Base-by-base conservation (phyloP, 495 filamentous ascomycete species). In the Talaromyces liani region DNA sequence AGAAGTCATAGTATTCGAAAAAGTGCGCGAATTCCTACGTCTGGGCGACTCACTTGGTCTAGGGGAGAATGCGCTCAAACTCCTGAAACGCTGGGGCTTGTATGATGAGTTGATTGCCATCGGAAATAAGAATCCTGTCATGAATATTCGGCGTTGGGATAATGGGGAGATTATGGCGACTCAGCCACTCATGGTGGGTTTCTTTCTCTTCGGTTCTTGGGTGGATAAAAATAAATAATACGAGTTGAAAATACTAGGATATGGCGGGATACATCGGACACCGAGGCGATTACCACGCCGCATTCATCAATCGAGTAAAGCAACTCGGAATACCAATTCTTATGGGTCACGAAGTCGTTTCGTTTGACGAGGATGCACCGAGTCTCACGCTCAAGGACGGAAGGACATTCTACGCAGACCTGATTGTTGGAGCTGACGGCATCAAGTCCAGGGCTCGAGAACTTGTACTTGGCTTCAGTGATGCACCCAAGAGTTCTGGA, bases 271-370 rank as follows among this genome's bases (percentile, higher is more conserved):
- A 59, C 22, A 59, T 59, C 20, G 57, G 57, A 3, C 80, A 83
- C 60, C 71, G 80, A 31, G 80, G 80, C 1, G 79, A 82, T 68
- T 83, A 82, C 67, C 80, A 82, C 67, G 73, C 77, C 47, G 78
- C 74, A 6, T 82, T 84, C 62, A 73, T 84, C 47, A 72, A 77
- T 55, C 77, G 77, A 34, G 81, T 83, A 27, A 67, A 70, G 10
- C 71, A 82, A 14, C 69, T 79, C n/a, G 75, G 73, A 6, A 80
- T 85, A 16, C 72, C 72, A 20, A 79, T 84, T 31, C 70, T 69
- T 45, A 82, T 82, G 79, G 76, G 71, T 22, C 68, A 68, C 61
- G 79, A 82, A 63, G 78, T 83, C 0, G 70, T 79, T 1, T 65
- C 72, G 7, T 83, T 79, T 65, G 72, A 80, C 39, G 80, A 82